Percentiles rank a stretch among this genome's conserved stretches.
Evolutionary conservation across 116 monocot species (phyloP).

Genomic region (Dioscorea cayenensis): DNA sequence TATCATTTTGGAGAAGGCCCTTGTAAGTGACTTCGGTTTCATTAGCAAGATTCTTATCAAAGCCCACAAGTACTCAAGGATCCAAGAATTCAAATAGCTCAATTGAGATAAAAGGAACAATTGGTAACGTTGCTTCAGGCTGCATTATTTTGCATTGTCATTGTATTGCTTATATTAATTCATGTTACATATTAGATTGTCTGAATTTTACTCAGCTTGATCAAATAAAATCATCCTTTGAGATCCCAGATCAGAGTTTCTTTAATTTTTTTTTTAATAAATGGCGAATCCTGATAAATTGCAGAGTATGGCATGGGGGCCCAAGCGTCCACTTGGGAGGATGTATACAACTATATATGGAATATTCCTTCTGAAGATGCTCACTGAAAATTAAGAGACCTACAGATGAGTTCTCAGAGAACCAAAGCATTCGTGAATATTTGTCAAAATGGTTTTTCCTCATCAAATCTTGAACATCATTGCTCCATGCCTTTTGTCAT

Average conservation of each 20-base stretch:
- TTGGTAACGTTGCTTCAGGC: background rate
- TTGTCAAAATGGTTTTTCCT: conserved; percentile 4
- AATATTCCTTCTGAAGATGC: conserved; percentile 14
- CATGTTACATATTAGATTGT: too few relatives aligned
- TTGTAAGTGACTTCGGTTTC: background rate
- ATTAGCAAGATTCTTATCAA: background rate
- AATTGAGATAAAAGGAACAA: background rate
- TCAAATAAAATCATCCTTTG: background rate
- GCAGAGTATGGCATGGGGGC: conserved; percentile 16
- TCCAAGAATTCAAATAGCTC: background rate
- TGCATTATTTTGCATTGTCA: background rate
- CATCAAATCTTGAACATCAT: background rate
- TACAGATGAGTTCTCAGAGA: background rate
- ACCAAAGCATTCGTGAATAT: background rate
- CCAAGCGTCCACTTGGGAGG: conserved; percentile 12
- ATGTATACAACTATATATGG: conserved; percentile 24
- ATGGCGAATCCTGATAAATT: background rate
- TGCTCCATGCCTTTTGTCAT: background rate
- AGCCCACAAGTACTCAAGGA: background rate
- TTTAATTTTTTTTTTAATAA: too few relatives aligned
- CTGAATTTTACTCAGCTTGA: too few relatives aligned
- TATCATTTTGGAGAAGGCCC: too few relatives aligned
- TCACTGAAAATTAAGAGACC: conserved; percentile 12
- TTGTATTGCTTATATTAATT: too few relatives aligned
- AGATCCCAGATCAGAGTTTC: background rate